A percentile compares a stretch with the other conserved stretches of the same genome.
These are phyloP conservation scores for Hymenoscyphus fructigenus DNA, from an alignment of 2,329 filamentous ascomycete species.

Conservation along the genomic window DNA sequence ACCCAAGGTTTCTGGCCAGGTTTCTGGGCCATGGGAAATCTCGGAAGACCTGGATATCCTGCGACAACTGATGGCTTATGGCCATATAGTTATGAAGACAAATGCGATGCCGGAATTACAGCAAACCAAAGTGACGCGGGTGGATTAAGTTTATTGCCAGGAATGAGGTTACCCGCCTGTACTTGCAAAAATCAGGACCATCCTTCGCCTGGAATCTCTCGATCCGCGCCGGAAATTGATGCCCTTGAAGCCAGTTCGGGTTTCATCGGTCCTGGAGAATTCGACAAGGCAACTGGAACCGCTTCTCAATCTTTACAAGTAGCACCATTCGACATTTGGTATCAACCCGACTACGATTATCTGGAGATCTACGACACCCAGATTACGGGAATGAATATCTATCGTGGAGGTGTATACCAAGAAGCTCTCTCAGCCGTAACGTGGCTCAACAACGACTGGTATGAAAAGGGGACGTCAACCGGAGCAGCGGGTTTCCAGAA, in stretches of 20 bases:
- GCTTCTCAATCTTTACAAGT: constrained; percentile 67
- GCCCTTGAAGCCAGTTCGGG: constrained; percentile 63
- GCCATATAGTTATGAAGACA: constrained; percentile 70
- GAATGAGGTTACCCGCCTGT: constrained; percentile 69
- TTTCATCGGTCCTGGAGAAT: constrained; percentile 41
- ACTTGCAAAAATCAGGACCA: constrained; percentile 65
- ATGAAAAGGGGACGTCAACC: constrained; percentile 41
- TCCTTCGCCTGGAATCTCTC: constrained; percentile 62
- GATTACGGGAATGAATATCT: constrained; percentile 57
- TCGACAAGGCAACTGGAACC: constrained; percentile 53
- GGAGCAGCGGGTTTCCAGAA: constrained; percentile 57
- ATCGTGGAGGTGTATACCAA: constrained; percentile 61
- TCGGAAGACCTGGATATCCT: constrained; percentile 67
- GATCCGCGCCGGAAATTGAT: constrained; percentile 71
- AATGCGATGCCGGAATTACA: constrained; percentile 70
- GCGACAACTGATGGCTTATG: constrained; percentile 71
- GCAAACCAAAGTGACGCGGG: constrained; percentile 68
- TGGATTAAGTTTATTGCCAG: constrained; percentile 65
- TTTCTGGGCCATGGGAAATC: constrained; percentile 75
- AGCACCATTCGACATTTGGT: constrained; percentile 70
- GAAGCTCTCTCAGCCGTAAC: constrained; percentile 62
- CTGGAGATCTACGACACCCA: constrained; percentile 62
- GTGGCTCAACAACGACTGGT: constrained; percentile 65
- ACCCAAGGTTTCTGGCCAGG: constrained; percentile 72
- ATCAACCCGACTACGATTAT: constrained; percentile 64